Base-by-base conservation (phyloP, 2,329 filamentous ascomycete genomes). In the Ascochyta pisi region DNA sequence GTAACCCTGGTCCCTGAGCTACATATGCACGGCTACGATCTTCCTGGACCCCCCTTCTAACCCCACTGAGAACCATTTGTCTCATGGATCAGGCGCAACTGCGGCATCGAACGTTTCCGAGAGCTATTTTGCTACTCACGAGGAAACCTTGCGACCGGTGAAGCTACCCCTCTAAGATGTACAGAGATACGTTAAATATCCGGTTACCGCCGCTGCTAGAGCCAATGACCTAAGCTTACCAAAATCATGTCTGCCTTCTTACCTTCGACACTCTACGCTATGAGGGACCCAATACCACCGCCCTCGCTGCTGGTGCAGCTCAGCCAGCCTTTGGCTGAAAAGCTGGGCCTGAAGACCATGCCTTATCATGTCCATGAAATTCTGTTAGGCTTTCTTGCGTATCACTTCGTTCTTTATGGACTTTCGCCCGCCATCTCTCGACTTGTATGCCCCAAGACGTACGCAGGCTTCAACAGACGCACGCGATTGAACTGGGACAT, bases 401-500 rank as follows among this genome's bases (percentile, higher is more conserved):
- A 95, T 78, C 86, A 88, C 45, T 77, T 88, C 71, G 82, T 92
- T 69, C 86, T 87, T 72, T 78, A 82, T 64, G 82, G 86, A 54
- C 71, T 92, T 53, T 91, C 91, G 49, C 91, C 91, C 3, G 67
- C 81, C 31, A 48, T 92, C 15, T 92, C 90, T 34, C 79, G 76
- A 31, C 68, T 79, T 43, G 67, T 92, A 43, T 86, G 88, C 60
- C 85, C 89, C 10, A 70, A 81, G 37, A 80, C 83, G 58, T 95
- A 95, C 76, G 75, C 79, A 47, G 76, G 77, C 48, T 83, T 91
- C 63, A 83, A 86, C 45, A 78, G 79, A 38, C 82, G 84, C 56
- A 90, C 89, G 60, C 84, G 83, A 70, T 80, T 91, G 64, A 95
- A 90, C 80, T 94, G 91, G 91, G 85, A 95, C 73, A 87, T 92